Conservation (phyloP, 176 grass and related monocot species). For the Zoysia japonica region DNA sequence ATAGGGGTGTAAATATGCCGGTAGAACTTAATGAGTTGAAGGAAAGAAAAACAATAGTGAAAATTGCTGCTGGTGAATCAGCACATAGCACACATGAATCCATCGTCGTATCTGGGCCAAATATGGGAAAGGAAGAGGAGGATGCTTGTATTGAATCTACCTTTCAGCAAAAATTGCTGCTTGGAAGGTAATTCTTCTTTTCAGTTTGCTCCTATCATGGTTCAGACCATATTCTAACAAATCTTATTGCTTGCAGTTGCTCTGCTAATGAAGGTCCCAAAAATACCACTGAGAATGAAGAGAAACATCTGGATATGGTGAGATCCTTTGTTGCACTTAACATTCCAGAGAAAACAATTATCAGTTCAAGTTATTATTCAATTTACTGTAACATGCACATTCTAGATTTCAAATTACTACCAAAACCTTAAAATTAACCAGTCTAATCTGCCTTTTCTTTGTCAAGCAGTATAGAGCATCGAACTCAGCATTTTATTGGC, state of each 20-base stretch:
- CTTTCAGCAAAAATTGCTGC: neutral
- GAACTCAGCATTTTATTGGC: neutral
- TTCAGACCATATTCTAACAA: constrained; percentile 27
- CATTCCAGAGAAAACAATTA: neutral
- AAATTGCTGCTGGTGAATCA: constrained; percentile 29
- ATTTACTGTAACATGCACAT: neutral
- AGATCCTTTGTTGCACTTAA: constrained; percentile 32
- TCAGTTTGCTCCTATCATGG: neutral
- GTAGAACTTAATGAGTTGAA: constrained; percentile 50
- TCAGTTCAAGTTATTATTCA: constrained; percentile 16
- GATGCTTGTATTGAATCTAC: constrained; percentile 37
- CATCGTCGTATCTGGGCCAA: constrained; percentile 21
- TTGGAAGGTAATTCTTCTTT: constrained; percentile 45
- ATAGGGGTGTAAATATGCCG: constrained; percentile 43
- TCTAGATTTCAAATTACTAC: neutral
- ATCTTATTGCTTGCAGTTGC: constrained; percentile 27
- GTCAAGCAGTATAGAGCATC: neutral
- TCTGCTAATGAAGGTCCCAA: constrained; percentile 44
- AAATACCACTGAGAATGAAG: constrained; percentile 42
- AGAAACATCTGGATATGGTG: constrained; percentile 62
- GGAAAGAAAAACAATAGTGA: constrained; percentile 37
- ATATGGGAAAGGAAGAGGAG: constrained; percentile 38
- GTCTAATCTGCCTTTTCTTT: neutral
- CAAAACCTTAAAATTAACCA: neutral
- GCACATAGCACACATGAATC: constrained; percentile 22